Conservation (phyloP, 2,329 filamentous ascomycete genomes). For the Dichotomopilus funicola region DNA sequence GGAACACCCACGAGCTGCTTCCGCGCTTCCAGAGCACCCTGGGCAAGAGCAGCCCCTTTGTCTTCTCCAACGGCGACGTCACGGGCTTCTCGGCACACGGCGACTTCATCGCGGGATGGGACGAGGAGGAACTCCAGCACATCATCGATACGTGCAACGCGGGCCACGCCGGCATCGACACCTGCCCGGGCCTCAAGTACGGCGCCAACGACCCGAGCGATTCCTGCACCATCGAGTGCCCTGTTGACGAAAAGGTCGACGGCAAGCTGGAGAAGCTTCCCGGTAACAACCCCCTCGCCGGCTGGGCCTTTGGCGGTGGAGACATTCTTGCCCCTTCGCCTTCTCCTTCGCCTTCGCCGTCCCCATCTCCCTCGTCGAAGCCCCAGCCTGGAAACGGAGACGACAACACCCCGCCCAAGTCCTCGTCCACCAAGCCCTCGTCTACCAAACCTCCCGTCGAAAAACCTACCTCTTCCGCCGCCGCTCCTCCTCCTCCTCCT, state of each 20-base stretch:
- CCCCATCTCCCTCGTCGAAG: background rate
- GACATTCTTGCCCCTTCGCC: slow-evolving; percentile 7
- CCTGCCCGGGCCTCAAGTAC: slow-evolving; percentile 52
- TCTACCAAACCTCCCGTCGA: too few relatives aligned
- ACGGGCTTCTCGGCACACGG: slow-evolving; percentile 66
- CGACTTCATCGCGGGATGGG: slow-evolving; percentile 70
- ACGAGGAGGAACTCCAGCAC: slow-evolving; percentile 55
- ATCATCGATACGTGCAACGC: slow-evolving; percentile 62
- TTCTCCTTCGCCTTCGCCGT: background rate
- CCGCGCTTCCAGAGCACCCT: slow-evolving; percentile 47
- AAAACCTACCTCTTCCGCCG: background rate
- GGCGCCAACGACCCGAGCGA: slow-evolving; percentile 42
- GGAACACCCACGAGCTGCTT: slow-evolving; percentile 48
- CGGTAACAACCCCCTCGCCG: slow-evolving; percentile 48
- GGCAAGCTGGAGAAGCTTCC: slow-evolving; percentile 45
- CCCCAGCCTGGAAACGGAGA: background rate
- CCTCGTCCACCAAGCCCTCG: too few relatives aligned
- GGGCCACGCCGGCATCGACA: slow-evolving; percentile 53
- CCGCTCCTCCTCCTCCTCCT: slow-evolving; percentile 5
- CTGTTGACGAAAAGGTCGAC: slow-evolving; percentile 39
- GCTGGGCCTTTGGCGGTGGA: slow-evolving; percentile 36
- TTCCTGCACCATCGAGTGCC: slow-evolving; percentile 45
- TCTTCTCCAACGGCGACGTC: slow-evolving; percentile 61
- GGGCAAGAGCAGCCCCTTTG: slow-evolving; percentile 55
- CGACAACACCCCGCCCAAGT: background rate